phyloP scores from a whole-genome alignment of 768 basidiomycete genomes.

The Tylopilus vinaceipallidus region DNA sequence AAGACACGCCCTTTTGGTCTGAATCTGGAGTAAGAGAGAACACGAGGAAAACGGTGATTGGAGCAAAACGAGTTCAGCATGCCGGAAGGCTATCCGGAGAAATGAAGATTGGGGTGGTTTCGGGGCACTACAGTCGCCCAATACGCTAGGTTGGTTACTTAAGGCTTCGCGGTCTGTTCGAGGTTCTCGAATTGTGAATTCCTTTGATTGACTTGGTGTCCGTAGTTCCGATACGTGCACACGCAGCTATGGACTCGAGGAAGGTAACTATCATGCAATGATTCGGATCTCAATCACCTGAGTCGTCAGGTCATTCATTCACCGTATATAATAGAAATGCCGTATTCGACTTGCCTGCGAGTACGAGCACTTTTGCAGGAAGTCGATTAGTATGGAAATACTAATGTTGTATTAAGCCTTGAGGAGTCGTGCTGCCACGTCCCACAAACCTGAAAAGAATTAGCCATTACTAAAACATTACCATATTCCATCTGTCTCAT shows the following conservation, averaged over 20 bases:
- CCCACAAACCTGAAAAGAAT: neutral
- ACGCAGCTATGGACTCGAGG: neutral
- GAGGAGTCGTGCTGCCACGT: constrained; percentile 1
- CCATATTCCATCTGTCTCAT: neutral
- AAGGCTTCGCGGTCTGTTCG: too few relatives aligned
- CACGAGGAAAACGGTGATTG: neutral
- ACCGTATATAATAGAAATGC: constrained; percentile 1
- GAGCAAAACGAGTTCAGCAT: neutral
- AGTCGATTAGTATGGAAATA: constrained; percentile 8
- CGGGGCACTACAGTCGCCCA: neutral
- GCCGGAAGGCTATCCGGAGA: constrained; percentile 4
- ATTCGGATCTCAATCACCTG: constrained; percentile 14
- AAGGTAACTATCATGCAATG: constrained; percentile 3
- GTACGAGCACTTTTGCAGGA: neutral
- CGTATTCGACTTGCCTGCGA: neutral
- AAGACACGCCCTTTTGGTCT: neutral
- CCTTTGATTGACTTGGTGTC: constrained; percentile 1
- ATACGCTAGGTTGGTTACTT: constrained; percentile 1
- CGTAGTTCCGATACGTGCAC: neutral
- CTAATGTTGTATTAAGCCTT: neutral
- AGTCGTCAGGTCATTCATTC: constrained; percentile 1
- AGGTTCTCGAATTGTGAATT: neutral
- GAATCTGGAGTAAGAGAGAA: neutral
- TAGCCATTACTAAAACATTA: neutral
- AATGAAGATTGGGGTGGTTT: neutral